phyloP scores from a whole-genome alignment of 257 asterid genomes.

The Solanum rostratum region DNA sequence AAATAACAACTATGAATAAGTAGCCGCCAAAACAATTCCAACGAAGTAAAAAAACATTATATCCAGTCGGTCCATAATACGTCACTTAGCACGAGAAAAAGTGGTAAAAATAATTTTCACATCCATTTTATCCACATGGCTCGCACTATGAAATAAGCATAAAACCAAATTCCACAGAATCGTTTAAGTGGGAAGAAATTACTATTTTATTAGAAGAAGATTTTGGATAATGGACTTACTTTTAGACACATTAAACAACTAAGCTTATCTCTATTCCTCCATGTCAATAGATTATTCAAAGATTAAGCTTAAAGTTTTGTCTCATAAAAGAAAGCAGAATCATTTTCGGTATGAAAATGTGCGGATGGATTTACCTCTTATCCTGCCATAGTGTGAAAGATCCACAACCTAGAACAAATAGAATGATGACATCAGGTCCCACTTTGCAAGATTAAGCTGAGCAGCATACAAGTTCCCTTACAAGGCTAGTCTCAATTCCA shows the following conservation, averaged over 20 bases:
- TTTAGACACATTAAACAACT: background rate
- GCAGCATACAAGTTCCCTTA: background rate
- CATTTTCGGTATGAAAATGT: background rate
- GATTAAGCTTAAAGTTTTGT: background rate
- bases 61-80: background rate
- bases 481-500: background rate
- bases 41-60: background rate
- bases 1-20: background rate
- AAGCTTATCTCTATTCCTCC: background rate
- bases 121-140: background rate
- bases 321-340: background rate
- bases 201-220: background rate
- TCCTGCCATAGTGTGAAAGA: slow-evolving; percentile 80
- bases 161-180: background rate
- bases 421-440: background rate
- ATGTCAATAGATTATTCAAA: background rate
- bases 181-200: background rate
- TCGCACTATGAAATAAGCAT: background rate
- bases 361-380: slow-evolving; percentile 54
- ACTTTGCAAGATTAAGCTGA: background rate
- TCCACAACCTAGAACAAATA: slow-evolving; percentile 59
- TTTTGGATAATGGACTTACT: background rate
- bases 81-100: background rate
- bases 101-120: background rate
- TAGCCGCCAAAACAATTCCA: background rate